A percentile compares a stretch with the other conserved stretches of the same genome.
phyloP scores from a whole-genome alignment of 495 filamentous ascomycete genomes.

The Penicillium samsonianum region DNA sequence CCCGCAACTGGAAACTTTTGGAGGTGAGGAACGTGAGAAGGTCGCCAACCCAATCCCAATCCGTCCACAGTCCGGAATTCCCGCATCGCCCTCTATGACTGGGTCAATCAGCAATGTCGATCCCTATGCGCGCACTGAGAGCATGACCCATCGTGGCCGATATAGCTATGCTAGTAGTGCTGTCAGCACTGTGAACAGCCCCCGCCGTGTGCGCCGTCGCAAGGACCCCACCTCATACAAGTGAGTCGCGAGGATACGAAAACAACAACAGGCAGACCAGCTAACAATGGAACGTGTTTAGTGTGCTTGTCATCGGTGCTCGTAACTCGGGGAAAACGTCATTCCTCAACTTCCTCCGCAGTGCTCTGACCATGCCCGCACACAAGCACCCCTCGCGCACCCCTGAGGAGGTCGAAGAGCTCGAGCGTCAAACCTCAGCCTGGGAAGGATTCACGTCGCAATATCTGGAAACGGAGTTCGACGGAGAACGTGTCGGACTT shows the following conservation, averaged over 20 bases:
- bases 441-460: conserved; percentile 74
- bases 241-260: conserved; percentile 57
- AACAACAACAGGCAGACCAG: background rate
- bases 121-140: conserved; percentile 80
- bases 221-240: conserved; percentile 98
- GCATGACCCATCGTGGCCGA: conserved; percentile 95
- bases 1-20: conserved; percentile 68
- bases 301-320: conserved; percentile 87
- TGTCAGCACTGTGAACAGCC: conserved; percentile 90
- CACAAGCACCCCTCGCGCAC: conserved; percentile 67
- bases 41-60: conserved; percentile 9
- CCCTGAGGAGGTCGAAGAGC: conserved; percentile 52
- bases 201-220: conserved; percentile 84
- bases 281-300: conserved; percentile 38
- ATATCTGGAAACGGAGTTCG: conserved; percentile 94
- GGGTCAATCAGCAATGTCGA: conserved; percentile 61
- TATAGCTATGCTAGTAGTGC: conserved; percentile 96
- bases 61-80: conserved; percentile 26
- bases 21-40: conserved; percentile 60
- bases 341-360: conserved; percentile 93
- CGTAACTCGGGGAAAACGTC: conserved; percentile 92
- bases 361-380: conserved; percentile 72
- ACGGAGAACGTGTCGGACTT: conserved; percentile 86
- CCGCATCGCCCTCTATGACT: conserved; percentile 14
- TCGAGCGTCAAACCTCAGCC: conserved; percentile 40